phyloP scores from a whole-genome alignment of 495 filamentous ascomycete genomes.

The Daldinia childiae region DNA sequence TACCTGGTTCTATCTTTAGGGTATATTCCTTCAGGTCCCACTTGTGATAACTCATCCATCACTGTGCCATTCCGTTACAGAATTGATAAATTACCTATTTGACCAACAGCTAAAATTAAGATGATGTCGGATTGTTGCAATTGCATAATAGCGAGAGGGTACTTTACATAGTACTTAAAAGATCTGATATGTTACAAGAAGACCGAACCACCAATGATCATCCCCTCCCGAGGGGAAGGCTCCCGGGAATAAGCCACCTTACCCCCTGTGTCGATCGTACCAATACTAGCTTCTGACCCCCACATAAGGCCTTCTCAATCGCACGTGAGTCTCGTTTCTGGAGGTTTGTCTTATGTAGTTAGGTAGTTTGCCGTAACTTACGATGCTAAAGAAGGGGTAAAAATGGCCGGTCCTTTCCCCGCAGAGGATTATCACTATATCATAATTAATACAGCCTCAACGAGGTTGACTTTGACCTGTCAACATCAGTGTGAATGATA shows the following conservation, averaged over 20 bases:
- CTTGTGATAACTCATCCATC: neutral
- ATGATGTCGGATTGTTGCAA: neutral
- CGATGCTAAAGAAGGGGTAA: slow-evolving; percentile 11
- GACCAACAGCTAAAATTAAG: too few relatives aligned
- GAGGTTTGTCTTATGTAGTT: slow-evolving; percentile 12
- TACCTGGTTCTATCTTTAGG: neutral
- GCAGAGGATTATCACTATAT: neutral
- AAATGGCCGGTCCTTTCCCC: slow-evolving; percentile 7
- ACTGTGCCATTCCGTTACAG: neutral
- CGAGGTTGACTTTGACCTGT: neutral
- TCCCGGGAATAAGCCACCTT: slow-evolving; percentile 34
- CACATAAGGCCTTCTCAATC: slow-evolving; percentile 16
- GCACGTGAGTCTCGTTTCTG: slow-evolving; percentile 31
- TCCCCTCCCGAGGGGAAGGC: slow-evolving; percentile 27
- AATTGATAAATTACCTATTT: neutral
- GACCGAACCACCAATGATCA: slow-evolving; percentile 24
- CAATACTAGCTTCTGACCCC: slow-evolving; percentile 36
- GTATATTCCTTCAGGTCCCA: neutral
- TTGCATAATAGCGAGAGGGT: slow-evolving; percentile 5
- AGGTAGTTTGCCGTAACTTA: slow-evolving; percentile 18
- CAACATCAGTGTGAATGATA: slow-evolving; percentile 1
- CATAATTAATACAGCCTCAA: neutral
- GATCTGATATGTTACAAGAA: slow-evolving; percentile 16
- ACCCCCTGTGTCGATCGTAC: slow-evolving; percentile 43
- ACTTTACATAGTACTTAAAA: neutral